Evolutionary conservation across 2,329 filamentous ascomycete species (phyloP).

Genomic region (Samsoniella hepiali): DNA sequence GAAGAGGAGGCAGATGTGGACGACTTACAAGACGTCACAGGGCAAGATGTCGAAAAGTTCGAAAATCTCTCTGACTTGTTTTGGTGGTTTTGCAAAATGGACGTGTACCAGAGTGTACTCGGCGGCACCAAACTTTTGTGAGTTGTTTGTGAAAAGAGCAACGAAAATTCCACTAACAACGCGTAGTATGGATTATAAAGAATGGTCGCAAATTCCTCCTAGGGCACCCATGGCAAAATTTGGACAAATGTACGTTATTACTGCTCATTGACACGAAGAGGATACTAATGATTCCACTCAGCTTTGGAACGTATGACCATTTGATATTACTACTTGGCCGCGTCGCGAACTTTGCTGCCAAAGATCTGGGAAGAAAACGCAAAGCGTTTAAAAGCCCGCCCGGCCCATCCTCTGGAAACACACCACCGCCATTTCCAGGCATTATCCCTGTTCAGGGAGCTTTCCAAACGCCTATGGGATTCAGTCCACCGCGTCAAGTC

Average conservation of each 20-base stretch:
- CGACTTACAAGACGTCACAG: constrained; percentile 33
- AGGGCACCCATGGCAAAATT: constrained; percentile 73
- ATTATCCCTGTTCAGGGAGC: constrained; percentile 53
- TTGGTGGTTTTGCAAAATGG: constrained; percentile 97
- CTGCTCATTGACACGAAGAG: background rate
- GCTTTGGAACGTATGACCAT: constrained; percentile 88
- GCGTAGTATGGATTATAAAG: constrained; percentile 69
- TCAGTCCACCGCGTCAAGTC: constrained; percentile 47
- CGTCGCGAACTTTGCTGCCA: constrained; percentile 72
- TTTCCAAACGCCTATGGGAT: constrained; percentile 51
- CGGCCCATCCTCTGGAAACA: constrained; percentile 28
- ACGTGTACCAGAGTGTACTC: constrained; percentile 84
- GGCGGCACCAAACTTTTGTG: constrained; percentile 84
- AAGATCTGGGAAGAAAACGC: constrained; percentile 75
- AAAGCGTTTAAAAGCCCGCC: constrained; percentile 44
- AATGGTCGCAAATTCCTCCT: constrained; percentile 85
- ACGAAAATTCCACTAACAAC: background rate
- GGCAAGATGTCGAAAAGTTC: constrained; percentile 72
- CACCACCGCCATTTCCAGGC: constrained; percentile 47
- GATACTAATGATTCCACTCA: constrained; percentile 27
- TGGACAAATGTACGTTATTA: constrained; percentile 63
- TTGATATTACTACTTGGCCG: constrained; percentile 78
- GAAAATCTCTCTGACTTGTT: constrained; percentile 81
- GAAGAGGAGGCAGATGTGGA: constrained; percentile 29
- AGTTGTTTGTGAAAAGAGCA: constrained; percentile 37